phyloP scores from a whole-genome alignment of 2,329 filamentous ascomycete genomes.

The Cyanodermella asteris region DNA sequence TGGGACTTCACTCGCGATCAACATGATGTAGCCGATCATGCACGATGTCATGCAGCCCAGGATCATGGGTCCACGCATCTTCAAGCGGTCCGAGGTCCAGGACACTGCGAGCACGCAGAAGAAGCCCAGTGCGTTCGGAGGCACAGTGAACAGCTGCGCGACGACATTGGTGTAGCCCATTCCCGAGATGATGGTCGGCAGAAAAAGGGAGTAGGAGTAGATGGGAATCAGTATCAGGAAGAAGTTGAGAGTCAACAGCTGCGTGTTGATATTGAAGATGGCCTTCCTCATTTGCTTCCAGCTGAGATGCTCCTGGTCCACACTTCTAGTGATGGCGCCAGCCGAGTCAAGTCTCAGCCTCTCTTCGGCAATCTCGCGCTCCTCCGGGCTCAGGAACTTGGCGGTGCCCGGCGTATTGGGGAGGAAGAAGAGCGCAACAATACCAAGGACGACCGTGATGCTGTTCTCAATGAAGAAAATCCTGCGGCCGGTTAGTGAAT shows the following conservation, averaged over 20 bases:
- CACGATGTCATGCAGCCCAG: constrained; percentile 13
- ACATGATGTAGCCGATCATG: constrained; percentile 16
- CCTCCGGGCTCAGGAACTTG: constrained; percentile 13
- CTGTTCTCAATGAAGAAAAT: constrained; percentile 34
- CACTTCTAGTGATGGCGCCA: constrained; percentile 7
- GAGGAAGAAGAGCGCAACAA: constrained; percentile 10
- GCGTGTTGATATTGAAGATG: constrained; percentile 8
- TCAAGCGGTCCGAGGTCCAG: constrained; percentile 14
- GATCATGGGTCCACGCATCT: constrained; percentile 14
- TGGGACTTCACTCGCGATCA: constrained; percentile 16
- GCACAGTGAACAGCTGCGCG: constrained; percentile 17
- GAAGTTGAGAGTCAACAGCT: constrained; percentile 12
- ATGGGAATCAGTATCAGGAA: constrained; percentile 10
- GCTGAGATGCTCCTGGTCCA: constrained; percentile 18
- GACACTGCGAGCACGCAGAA: constrained; percentile 14
- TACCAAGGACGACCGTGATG: constrained; percentile 9
- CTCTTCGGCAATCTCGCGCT: constrained; percentile 12
- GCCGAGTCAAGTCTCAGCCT: constrained; percentile 12
- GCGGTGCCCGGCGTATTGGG: constrained; percentile 10
- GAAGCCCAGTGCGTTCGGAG: constrained; percentile 16
- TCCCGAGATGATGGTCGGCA: constrained; percentile 22
- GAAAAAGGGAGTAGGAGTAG: constrained; percentile 24
- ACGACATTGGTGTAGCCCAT: constrained; percentile 20
- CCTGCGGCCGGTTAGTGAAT: constrained; percentile 37
- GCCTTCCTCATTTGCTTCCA: constrained; percentile 16